These are phyloP conservation scores for Tylopilus felleus DNA, from an alignment of 768 basidiomycete species.

Conservation along the genomic window DNA sequence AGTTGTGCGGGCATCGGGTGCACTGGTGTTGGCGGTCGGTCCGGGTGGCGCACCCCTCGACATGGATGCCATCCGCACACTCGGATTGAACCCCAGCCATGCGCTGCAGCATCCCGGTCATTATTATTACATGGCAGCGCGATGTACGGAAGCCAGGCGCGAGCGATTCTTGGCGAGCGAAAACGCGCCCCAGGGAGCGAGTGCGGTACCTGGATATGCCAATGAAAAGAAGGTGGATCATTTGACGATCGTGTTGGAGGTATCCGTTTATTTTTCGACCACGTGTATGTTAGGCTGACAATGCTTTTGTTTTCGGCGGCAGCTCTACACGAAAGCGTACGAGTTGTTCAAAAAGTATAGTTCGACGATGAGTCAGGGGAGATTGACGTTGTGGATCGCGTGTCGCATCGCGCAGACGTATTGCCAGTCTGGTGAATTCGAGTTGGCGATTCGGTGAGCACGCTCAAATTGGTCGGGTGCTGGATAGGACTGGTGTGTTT, in stretches of 20 bases:
- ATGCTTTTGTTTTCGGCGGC: not conserved
- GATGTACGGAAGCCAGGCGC: constrained; percentile 75
- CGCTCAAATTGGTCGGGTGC: too few relatives aligned
- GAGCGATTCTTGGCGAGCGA: constrained; percentile 63
- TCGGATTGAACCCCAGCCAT: constrained; percentile 76
- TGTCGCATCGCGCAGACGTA: constrained; percentile 88
- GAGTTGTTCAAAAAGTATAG: constrained; percentile 84
- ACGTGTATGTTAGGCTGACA: not conserved
- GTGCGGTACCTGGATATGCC: constrained; percentile 63
- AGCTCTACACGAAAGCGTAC: constrained; percentile 95
- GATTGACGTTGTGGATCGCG: constrained; percentile 88
- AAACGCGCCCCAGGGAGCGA: constrained; percentile 33
- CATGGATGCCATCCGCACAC: constrained; percentile 54
- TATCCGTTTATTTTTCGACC: constrained; percentile 24
- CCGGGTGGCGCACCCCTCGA: constrained; percentile 37
- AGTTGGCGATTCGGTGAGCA: constrained; percentile 77
- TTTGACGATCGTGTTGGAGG: constrained; percentile 77
- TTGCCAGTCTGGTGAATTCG: constrained; percentile 72
- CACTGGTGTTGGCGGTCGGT: constrained; percentile 7
- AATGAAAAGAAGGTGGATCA: constrained; percentile 97
- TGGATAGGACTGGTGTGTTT: not conserved
- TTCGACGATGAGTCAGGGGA: constrained; percentile 55
- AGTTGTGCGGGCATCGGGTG: constrained; percentile 25
- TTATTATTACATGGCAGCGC: constrained; percentile 87
- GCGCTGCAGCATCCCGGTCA: constrained; percentile 83